phyloP scores from a whole-genome alignment of 305 asterid genomes.

The Fraxinus paxiana region DNA sequence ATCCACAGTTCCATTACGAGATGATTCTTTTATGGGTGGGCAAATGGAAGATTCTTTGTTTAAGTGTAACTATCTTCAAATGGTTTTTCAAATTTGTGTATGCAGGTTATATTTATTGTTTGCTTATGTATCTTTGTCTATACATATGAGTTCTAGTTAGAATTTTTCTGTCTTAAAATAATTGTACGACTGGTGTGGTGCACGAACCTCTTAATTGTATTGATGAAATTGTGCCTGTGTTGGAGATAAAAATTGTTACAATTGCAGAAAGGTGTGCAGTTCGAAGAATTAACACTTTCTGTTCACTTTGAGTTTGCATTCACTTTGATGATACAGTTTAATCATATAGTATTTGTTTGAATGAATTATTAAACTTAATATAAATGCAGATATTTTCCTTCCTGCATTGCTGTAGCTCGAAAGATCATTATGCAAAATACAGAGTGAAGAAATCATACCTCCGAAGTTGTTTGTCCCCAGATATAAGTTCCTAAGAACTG shows the following conservation, averaged over 20 bases:
- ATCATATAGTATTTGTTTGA: background rate
- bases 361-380: background rate
- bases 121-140: too few species aligned
- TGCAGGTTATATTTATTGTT: too few species aligned
- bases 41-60: too few species aligned
- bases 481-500: conserved; percentile 18
- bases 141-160: too few species aligned
- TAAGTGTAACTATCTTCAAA: too few species aligned
- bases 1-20: too few species aligned
- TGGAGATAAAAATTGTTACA: background rate
- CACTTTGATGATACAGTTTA: background rate
- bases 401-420: background rate
- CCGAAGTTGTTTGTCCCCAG: conserved; percentile 27
- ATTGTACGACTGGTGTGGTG: too few species aligned
- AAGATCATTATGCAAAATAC: background rate
- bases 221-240: too few species aligned
- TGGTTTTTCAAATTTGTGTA: too few species aligned
- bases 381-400: background rate
- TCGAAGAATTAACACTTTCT: background rate
- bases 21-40: too few species aligned
- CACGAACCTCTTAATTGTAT: too few species aligned
- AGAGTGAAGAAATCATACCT: conserved; percentile 15
- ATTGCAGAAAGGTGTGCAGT: background rate
- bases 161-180: too few species aligned
- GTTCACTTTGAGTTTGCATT: background rate